A percentile compares a stretch with the other conserved stretches of the same genome.
Conservation (phyloP, 805 yeast species). For the Wickerhamomyces kurtzmanii region DNA sequence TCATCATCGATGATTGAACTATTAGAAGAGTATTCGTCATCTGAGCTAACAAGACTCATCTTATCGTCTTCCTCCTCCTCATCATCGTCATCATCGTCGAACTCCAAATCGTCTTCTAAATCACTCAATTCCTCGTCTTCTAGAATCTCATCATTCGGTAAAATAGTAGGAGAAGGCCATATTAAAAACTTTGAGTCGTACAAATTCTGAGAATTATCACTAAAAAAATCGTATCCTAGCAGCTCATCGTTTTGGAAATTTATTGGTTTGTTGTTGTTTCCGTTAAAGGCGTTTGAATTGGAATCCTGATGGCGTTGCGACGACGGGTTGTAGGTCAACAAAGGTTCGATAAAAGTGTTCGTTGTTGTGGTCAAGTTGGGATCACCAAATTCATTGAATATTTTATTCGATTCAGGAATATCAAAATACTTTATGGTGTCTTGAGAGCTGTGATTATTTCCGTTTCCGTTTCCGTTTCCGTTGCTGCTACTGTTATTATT, state of each 20-base stretch:
- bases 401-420: constrained; percentile 11
- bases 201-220: constrained; percentile 14
- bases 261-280: constrained; percentile 1
- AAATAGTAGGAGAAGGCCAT: too few species aligned
- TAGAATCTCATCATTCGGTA: too few species aligned
- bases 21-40: constrained; percentile 28
- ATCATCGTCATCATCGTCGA: constrained; percentile 15
- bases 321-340: too few species aligned
- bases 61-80: constrained; percentile 33
- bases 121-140: constrained; percentile 12
- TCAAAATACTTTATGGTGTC: constrained; percentile 16
- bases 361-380: constrained; percentile 15
- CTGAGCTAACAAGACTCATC: constrained; percentile 27
- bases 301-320: too few species aligned
- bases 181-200: constrained; percentile 13
- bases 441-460: too few species aligned
- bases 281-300: neutral
- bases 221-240: too few species aligned
- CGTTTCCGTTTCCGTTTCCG: constrained; percentile 4
- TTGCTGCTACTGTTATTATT: neutral
- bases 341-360: neutral
- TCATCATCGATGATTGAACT: constrained; percentile 9
- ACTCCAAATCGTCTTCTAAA: constrained; percentile 9
- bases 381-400: constrained; percentile 15
- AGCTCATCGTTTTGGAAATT: too few species aligned